Base-by-base conservation (phyloP, 306 rosid species). In the Cucurbita moschata region DNA sequence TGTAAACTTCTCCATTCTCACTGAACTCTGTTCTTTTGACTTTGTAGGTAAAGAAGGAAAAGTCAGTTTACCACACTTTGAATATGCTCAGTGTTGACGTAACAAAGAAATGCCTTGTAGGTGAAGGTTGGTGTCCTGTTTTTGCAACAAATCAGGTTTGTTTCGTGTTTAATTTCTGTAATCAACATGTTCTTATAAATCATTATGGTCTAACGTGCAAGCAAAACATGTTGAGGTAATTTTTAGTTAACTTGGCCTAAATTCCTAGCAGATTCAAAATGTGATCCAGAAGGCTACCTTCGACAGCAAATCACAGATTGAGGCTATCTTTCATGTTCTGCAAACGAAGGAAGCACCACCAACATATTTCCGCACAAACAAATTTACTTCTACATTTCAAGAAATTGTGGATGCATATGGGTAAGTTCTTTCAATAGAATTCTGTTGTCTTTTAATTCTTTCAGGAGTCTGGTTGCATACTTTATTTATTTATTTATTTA, bases 61-160 rank as follows among this genome's bases (percentile, higher is more conserved):
- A 90, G 58, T 83, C 87, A 74, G 76, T 89, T 78, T 90, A 82
- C 78, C 91, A 85, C 85, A 86, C 86, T 56, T 85, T 92, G 76
- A 92, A 92, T 82, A 90, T 87, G 98, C 96, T 92, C 72, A 87
- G 90, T 88, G 75, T 92, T 72, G 92, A 90, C 81, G 96, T 92
- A 73, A 88, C 96, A 53, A 90, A 75, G 81, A 88, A 88, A 84
- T 92, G 96, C 72, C 96, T 92, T 77, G 90, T 42, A 72, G 96
- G 92, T 10, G 96, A 90, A 83, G 96, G 96, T 69, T 92, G 98
- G 98, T 88, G 88, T 81, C 96, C 96, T 62, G 81, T 90, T 77
- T 86, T 80, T 72, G 96, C 96, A 40, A 78, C 91, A 82, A 81
- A 59, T 57, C 87, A 90, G 96, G 96, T 92, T 78, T 76, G 84